Evolutionary conservation across 768 basidiomycete genomes (phyloP), one percentile per base, ranked within the genome.

Genomic region (Trametes punicea): DNA sequence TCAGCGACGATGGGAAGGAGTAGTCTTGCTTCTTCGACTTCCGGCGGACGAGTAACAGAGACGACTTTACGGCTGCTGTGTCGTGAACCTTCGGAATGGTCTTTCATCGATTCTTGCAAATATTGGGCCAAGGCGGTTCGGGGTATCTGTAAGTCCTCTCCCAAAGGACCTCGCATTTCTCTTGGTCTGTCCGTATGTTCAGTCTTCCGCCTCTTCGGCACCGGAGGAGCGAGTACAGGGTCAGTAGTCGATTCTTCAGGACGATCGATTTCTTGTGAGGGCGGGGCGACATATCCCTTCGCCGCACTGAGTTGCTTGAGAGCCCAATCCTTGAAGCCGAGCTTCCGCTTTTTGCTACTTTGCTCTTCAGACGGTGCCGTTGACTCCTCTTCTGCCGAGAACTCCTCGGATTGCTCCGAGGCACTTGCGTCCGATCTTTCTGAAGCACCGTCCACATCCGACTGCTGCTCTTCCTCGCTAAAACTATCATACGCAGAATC

Each of bases 261-360:
- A 30, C 15, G n/a, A 25, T 42, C 42, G 6, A 10, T 23, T 8
- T 57, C 45, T 8, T 46, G 46, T 23, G 53, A 45, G 6, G 51
- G 53, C 2, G 70, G 68, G 9, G 70, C 68, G 8, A 72, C 64
- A 42, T 79, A 75, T 36, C 68, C 69, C 62, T 81, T 82, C 18
- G 71, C 78, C 3, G 62, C 65, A 47, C 75, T 83, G 48, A 90
- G 77, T 66, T 97, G 93, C 51, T 87, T 81, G 58, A 85, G 67
- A 0, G 94, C 95, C 95, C 95, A 97, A 36, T 85, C 77, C 68
- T 97, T 97, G 80, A 97, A 98, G 6, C 82, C 80, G 3, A 73
- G 64, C 57, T 76, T 83, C 13, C 69, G 67, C 63, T 72, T 77
- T 46, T 62, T 69, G 48, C 61, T 65, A 21, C 62, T 62, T 13